Conservation (phyloP, 2,329 filamentous ascomycete genomes). For the Colletotrichum cordylinicola region DNA sequence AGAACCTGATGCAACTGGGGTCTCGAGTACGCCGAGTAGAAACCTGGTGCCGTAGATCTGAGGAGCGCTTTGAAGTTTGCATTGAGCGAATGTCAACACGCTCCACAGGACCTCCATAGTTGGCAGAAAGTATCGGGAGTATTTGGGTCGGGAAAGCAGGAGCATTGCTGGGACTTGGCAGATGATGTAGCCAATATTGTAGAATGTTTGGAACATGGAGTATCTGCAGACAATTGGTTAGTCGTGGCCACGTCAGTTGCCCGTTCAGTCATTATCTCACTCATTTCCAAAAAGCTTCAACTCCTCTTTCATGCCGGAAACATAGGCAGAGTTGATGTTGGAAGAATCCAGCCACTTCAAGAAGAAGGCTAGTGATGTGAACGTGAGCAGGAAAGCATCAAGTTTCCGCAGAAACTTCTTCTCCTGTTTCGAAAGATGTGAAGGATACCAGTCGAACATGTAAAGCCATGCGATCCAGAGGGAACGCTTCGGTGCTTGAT, state of each 20-base stretch:
- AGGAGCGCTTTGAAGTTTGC: constrained; percentile 26
- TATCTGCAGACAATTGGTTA: background rate
- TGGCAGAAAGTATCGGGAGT: constrained; percentile 26
- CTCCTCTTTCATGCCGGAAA: constrained; percentile 44
- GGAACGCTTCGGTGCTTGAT: constrained; percentile 13
- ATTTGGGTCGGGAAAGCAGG: constrained; percentile 20
- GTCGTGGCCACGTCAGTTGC: background rate
- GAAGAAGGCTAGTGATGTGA: constrained; percentile 20
- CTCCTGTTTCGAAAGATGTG: constrained; percentile 25
- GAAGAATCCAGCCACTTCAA: constrained; percentile 37
- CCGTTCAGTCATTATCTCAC: background rate
- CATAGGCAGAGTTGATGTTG: constrained; percentile 42
- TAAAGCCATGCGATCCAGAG: constrained; percentile 26
- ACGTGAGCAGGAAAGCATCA: constrained; percentile 28
- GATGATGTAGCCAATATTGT: constrained; percentile 23
- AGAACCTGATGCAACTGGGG: constrained; percentile 14
- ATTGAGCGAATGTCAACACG: constrained; percentile 27
- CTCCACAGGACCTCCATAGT: constrained; percentile 26
- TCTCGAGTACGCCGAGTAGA: constrained; percentile 30
- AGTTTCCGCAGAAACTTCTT: constrained; percentile 25
- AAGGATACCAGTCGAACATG: constrained; percentile 31
- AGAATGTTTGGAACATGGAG: constrained; percentile 18
- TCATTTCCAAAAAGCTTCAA: constrained; percentile 37
- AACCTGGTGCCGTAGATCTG: constrained; percentile 35
- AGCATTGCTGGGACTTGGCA: constrained; percentile 22